Percentiles rank a stretch among this genome's conserved stretches.
phyloP scores from a whole-genome alignment of 371 early-diverging fungal species.

The Haplosporangium sp. region DNA sequence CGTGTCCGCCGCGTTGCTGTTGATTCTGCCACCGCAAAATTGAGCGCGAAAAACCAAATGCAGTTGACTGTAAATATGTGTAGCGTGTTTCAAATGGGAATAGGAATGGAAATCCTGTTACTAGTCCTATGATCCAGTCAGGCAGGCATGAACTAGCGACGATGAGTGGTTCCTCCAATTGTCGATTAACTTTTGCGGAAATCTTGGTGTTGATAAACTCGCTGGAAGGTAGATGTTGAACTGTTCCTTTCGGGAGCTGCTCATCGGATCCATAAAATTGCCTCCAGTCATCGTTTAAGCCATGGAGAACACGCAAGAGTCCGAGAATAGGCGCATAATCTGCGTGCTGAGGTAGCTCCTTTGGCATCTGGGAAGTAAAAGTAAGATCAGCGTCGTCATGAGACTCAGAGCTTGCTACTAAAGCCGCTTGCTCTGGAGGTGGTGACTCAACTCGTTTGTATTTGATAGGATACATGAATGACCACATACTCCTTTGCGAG shows the following conservation, averaged over 20 bases:
- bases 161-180: constrained; percentile 89
- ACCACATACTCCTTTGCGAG: constrained; percentile 60
- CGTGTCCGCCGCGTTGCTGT: constrained; percentile 29
- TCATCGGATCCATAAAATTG: constrained; percentile 60
- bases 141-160: constrained; percentile 88
- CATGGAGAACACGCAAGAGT: constrained; percentile 66
- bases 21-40: constrained; percentile 62
- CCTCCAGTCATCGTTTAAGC: constrained; percentile 64
- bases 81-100: constrained; percentile 88
- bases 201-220: constrained; percentile 86
- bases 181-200: constrained; percentile 85
- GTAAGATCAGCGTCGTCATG: constrained; percentile 47
- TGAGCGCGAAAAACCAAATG: constrained; percentile 87
- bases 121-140: constrained; percentile 77
- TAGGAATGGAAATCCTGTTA: constrained; percentile 79
- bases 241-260: constrained; percentile 17
- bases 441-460: constrained; percentile 55
- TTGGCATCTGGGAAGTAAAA: constrained; percentile 44
- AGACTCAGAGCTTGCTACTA: constrained; percentile 4
- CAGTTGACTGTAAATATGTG: constrained; percentile 82
- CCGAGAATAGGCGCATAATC: constrained; percentile 62
- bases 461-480: constrained; percentile 65
- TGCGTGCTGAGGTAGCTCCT: constrained; percentile 28
- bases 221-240: constrained; percentile 55
- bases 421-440: constrained; percentile 20